Evolutionary conservation across 1,284 basidiomycete species (phyloP), one percentile per base, ranked within the genome.

Genomic region (Cryptococcus sp.): DNA sequence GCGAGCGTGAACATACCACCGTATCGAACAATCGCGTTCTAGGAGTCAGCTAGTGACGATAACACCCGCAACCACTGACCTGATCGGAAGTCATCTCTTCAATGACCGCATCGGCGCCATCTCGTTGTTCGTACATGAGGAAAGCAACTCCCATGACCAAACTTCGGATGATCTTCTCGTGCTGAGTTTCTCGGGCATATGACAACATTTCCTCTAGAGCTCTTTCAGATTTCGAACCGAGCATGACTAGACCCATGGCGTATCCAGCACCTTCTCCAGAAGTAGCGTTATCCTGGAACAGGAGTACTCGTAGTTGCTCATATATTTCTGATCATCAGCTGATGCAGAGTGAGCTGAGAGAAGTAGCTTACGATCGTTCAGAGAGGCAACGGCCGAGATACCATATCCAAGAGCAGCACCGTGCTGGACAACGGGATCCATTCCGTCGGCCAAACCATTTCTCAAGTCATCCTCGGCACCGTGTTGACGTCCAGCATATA

Each of bases 161-260:
- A 64, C 91, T 91, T 48, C 93, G 85, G 55, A 97, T 96, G 66
- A 97, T 97, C 78, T 97, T 98, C 79, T 98, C 93, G 70, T 97
- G 93, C 66, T 93, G 90, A 1, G 93, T 97, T 70, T 98, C 93
- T 55, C 86, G 82, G 21, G 93, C 91, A 69, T 97, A 98, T 43
- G 85, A 82, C 50, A 96, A 78, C 91, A 96, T 97, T 76, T 98
- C 93, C 22, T 88, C 85, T 21, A 91, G 83, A 46, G 85, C 83
- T 39, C 83, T 85, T 42, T 80, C 78, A 49, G 84, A 85, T 16
- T 84, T 91, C 4, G 89, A 91, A 22, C 91, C 93, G 14, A 98
- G 81, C 92, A 96, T 96, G 68, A 96, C 83, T 49, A 98, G 79
- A 48, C 93, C 93, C 91, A 98, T 96, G 1, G 90, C 88, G 74